phyloP scores from a whole-genome alignment of 169 alveolate species.

The Plasmodium ovale region DNA sequence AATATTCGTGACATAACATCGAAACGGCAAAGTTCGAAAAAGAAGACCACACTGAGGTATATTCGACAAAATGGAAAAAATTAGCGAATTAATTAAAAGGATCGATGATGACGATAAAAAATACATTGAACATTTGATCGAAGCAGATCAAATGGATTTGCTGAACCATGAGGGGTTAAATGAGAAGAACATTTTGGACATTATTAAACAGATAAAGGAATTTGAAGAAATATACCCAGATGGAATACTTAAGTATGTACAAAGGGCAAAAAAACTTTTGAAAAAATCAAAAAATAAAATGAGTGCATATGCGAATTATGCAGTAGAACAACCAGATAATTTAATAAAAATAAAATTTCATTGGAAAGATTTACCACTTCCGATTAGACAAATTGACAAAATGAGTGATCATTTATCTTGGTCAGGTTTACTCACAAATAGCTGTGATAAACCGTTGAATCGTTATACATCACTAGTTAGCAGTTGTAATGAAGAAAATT shows the following conservation, averaged over 20 bases:
- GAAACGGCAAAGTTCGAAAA: no score
- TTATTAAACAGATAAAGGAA: slow-evolving; percentile 60
- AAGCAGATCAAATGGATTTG: slow-evolving; percentile 32
- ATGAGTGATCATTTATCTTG: slow-evolving; percentile 83
- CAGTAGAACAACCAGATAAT: slow-evolving; percentile 81
- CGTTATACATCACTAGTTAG: neutral
- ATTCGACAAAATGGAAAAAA: slow-evolving; percentile 54
- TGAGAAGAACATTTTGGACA: slow-evolving; percentile 20
- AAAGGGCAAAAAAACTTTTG: slow-evolving; percentile 88
- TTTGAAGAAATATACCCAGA: slow-evolving; percentile 56
- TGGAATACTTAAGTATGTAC: slow-evolving; percentile 89
- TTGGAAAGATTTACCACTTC: slow-evolving; percentile 82
- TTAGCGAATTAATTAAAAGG: slow-evolving; percentile 4
- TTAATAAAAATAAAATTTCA: slow-evolving; percentile 52
- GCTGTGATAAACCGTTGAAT: neutral
- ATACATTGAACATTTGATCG: slow-evolving; percentile 15
- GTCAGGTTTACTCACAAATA: neutral
- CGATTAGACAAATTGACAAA: slow-evolving; percentile 86
- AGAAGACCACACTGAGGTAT: no score
- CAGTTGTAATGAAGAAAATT: neutral
- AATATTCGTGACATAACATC: no score
- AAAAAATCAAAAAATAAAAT: slow-evolving; percentile 31
- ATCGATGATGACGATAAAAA: slow-evolving; percentile 21
- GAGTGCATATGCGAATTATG: slow-evolving; percentile 77
- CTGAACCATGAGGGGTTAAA: slow-evolving; percentile 49